A percentile compares a stretch with the other conserved stretches of the same genome.
phyloP scores from a whole-genome alignment of 306 rosid genomes.

The Inga oerstediana region DNA sequence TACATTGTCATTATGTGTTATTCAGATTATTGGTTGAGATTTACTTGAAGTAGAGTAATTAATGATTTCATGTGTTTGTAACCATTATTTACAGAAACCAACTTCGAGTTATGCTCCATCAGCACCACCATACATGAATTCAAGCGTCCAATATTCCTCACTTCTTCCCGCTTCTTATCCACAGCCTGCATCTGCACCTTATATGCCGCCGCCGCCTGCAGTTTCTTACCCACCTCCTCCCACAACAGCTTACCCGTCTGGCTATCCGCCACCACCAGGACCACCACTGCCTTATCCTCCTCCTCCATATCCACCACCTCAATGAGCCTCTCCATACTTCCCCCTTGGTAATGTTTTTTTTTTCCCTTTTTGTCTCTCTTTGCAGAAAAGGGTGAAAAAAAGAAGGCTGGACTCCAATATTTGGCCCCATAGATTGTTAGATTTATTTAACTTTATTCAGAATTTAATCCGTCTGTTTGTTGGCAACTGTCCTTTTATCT shows the following conservation, averaged over 20 bases:
- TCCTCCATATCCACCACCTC: background rate
- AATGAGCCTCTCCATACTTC: conserved; percentile 27
- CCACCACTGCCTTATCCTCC: conserved; percentile 37
- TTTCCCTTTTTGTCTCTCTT: background rate
- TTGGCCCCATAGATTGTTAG: background rate
- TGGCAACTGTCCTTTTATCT: background rate
- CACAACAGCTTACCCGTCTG: background rate
- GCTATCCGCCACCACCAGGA: conserved; percentile 3
- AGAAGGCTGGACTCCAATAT: background rate
- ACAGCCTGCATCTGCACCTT: background rate
- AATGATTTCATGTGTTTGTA: background rate
- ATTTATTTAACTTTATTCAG: background rate
- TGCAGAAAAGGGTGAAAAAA: background rate
- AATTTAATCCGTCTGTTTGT: background rate
- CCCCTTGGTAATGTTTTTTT: conserved; percentile 47
- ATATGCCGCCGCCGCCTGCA: background rate
- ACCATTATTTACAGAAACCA: conserved; percentile 21
- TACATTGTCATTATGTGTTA: background rate
- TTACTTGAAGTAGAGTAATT: background rate
- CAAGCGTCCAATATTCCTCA: background rate
- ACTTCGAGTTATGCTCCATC: conserved; percentile 25
- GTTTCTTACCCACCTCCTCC: background rate
- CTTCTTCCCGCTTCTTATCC: background rate
- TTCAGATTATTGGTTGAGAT: conserved; percentile 2
- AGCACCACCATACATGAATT: background rate